Evolutionary conservation across 2,329 filamentous ascomycete species (phyloP).

Genomic region (Monosporascus ibericus): DNA sequence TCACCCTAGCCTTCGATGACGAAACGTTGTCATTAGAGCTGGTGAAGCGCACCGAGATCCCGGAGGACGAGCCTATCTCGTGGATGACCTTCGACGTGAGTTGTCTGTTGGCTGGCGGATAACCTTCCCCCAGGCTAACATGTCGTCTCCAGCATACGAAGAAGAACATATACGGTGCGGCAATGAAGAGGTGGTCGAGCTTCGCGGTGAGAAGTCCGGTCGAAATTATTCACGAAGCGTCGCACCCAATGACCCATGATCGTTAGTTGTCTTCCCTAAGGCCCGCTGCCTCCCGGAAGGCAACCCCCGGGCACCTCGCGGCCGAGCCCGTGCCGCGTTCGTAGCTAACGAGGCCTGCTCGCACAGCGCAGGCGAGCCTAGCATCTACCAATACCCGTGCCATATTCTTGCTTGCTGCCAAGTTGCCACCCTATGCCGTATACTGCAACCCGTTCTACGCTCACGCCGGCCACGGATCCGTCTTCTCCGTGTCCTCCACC

Average conservation of each 20-base stretch:
- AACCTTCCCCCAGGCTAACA: conserved; percentile 10
- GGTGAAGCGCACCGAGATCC: conserved; percentile 75
- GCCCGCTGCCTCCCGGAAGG: conserved; percentile 2
- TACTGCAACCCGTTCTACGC: conserved; percentile 92
- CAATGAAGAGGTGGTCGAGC: conserved; percentile 91
- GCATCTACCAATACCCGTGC: conserved; percentile 75
- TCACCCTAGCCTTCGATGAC: conserved; percentile 83
- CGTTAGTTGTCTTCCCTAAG: conserved; percentile 42
- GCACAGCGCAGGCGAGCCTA: conserved; percentile 58
- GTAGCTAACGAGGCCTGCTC: neutral
- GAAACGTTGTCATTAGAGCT: conserved; percentile 68
- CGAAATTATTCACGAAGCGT: conserved; percentile 68
- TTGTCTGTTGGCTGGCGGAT: conserved; percentile 1
- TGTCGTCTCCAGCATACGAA: conserved; percentile 58
- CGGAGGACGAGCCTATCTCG: conserved; percentile 79
- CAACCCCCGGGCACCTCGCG: too few relatives aligned
- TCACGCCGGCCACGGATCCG: conserved; percentile 73
- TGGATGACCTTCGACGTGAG: conserved; percentile 89
- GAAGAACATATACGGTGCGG: conserved; percentile 81
- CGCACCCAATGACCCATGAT: conserved; percentile 70
- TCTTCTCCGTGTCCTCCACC: conserved; percentile 56
- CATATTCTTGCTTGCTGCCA: conserved; percentile 79
- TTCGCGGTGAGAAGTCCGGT: conserved; percentile 70
- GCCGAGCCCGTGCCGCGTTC: too few relatives aligned
- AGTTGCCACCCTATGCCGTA: conserved; percentile 71